These are phyloP conservation scores for Fusarium lateritium DNA, from an alignment of 2,329 filamentous ascomycete species.

Conservation along the genomic window DNA sequence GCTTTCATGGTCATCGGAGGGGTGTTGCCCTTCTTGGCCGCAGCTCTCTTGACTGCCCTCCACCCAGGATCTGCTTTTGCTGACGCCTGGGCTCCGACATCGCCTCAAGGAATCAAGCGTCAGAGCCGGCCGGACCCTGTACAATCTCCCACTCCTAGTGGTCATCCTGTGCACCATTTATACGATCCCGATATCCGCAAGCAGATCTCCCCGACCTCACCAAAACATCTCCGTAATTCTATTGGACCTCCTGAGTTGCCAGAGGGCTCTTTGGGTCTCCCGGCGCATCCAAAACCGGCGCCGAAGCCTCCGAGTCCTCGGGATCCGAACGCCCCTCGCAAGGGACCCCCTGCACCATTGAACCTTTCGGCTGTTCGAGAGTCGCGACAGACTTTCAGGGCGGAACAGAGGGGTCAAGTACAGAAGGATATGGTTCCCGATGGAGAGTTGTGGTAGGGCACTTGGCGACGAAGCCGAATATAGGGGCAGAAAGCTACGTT, in stretches of 20 bases:
- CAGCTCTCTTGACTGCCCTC: conserved; percentile 54
- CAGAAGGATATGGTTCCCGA: conserved; percentile 36
- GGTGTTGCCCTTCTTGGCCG: conserved; percentile 56
- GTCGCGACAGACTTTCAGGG: conserved; percentile 19
- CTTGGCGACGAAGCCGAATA: not conserved
- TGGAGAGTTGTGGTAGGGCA: conserved; percentile 30
- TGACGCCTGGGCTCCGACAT: conserved; percentile 58
- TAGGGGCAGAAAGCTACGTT: not conserved
- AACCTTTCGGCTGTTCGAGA: conserved; percentile 28
- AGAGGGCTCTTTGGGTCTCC: conserved; percentile 50
- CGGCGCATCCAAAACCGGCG: conserved; percentile 48
- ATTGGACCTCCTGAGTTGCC: conserved; percentile 42
- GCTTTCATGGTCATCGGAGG: conserved; percentile 59
- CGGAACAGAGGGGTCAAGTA: conserved; percentile 15
- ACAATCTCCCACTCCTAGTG: conserved; percentile 38
- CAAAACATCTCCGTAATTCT: conserved; percentile 34
- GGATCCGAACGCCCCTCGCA: conserved; percentile 25
- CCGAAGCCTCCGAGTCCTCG: conserved; percentile 29
- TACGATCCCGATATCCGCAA: conserved; percentile 55
- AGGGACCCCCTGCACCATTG: conserved; percentile 36
- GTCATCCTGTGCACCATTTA: conserved; percentile 50
- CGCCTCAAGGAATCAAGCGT: conserved; percentile 48
- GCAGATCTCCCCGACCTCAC: conserved; percentile 50
- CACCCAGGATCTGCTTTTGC: conserved; percentile 60
- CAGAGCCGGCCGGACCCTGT: conserved; percentile 39